Base-by-base conservation (phyloP, 2,329 filamentous ascomycete genomes). In the Dactylonectria estremocensis region DNA sequence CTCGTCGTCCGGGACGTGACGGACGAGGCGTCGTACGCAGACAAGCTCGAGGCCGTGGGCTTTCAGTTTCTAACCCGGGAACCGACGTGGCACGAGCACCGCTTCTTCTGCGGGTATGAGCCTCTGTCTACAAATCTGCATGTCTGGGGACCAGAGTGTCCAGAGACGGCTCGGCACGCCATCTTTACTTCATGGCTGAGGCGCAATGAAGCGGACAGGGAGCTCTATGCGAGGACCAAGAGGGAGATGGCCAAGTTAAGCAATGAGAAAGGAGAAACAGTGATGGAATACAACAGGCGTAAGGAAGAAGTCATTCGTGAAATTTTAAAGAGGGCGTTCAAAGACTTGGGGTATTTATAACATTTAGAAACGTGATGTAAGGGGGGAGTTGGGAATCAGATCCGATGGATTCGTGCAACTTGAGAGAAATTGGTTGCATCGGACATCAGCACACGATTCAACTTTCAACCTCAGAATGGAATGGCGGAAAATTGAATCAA, bases 41-140 rank as follows among this genome's bases (percentile, higher is more conserved):
- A 78, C 2, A 74, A 75, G 3, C 82, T 88, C 4, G 83, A 86
- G 70, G 67, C 72, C 0, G 80, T 73, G 0, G 84, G 84, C 1
- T 87, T 87, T 56, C 77, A 80, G 14, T 87, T 87, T 55, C 75
- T 85, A 1, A 14, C 80, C 0, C 81, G 86, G 18, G 84, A 88
- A 75, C 84, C 82, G 0, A 59, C 46, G 1, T 88, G 85, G 85
- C 78, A 86, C 66, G 75, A 82, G 45, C 86, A 88, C 69, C 84
- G 86, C 35, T 83, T 85, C 72, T 85, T 86, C 73, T 72, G 69
- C 64, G 64, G 59, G 20, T 73, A 79, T 37, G 78, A 81, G 61
- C 80, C 81, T 0, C 74, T 79, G 1, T 72, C 77, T 1, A 78
- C 77, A 3, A 87, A 88, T 69, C 50, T 88, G 59, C 86, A 88